Conservation (phyloP, 208 protist species). For the Herpetomonas tarakana region DNA sequence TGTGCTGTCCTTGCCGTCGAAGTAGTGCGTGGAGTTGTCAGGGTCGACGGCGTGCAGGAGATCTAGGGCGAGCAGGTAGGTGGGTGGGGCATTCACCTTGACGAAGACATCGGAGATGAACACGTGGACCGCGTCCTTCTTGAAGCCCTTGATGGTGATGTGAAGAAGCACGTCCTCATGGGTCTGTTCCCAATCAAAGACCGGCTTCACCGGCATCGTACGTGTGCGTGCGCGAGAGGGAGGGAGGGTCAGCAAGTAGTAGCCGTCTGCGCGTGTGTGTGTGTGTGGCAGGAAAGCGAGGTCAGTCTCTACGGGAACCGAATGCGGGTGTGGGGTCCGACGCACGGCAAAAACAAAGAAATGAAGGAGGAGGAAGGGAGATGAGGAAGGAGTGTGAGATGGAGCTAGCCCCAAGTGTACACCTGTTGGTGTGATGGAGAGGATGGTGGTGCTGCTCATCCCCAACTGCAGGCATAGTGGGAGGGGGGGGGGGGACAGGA, state of each 20-base stretch:
- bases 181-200: conserved; percentile 89
- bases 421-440: too few species aligned
- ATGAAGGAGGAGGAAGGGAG: too few species aligned
- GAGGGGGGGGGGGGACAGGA: too few species aligned
- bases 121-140: conserved; percentile 83
- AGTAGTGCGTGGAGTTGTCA: conserved; percentile 49
- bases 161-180: conserved; percentile 64
- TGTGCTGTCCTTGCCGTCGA: conserved; percentile 27
- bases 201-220: conserved; percentile 79
- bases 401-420: too few species aligned
- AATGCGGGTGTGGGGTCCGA: too few species aligned
- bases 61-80: conserved; percentile 86
- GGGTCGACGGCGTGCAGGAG: conserved; percentile 70
- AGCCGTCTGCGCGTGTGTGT: too few species aligned
- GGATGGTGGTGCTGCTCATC: too few species aligned
- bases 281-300: too few species aligned
- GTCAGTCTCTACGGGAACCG: too few species aligned
- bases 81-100: conserved; percentile 83
- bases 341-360: too few species aligned
- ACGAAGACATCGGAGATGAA: conserved; percentile 78
- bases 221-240: neutral
- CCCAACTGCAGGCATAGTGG: too few species aligned
- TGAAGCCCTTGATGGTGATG: conserved; percentile 73
- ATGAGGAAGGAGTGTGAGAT: too few species aligned
- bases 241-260: neutral